Evolutionary conservation across 805 yeast genomes (phyloP).

Genomic region (Wickerhamomyces mucosus): DNA sequence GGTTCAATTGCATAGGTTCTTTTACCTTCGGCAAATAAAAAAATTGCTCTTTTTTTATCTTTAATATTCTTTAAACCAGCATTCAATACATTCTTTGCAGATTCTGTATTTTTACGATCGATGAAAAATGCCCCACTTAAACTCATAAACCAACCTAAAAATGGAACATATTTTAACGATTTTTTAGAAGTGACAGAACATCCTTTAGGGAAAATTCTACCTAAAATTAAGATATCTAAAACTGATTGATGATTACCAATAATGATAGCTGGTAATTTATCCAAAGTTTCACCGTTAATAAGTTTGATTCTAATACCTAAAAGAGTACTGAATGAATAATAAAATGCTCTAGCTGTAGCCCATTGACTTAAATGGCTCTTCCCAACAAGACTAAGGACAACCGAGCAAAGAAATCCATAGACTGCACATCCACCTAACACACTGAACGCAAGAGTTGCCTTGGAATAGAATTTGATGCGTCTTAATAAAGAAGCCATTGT

Average conservation of each 20-base stretch:
- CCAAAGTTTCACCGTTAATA: slow-evolving; percentile 52
- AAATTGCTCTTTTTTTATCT: slow-evolving; percentile 59
- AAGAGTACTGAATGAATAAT: slow-evolving; percentile 44
- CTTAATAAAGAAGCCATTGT: slow-evolving; percentile 1
- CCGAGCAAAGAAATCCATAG: slow-evolving; percentile 73
- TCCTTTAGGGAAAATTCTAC: slow-evolving; percentile 75
- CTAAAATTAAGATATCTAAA: slow-evolving; percentile 74
- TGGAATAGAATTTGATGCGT: slow-evolving; percentile 41
- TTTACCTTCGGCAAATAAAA: slow-evolving; percentile 96
- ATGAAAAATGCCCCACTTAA: slow-evolving; percentile 86
- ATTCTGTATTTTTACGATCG: slow-evolving; percentile 68
- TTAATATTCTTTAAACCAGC: slow-evolving; percentile 57
- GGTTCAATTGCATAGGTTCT: slow-evolving; percentile 69
- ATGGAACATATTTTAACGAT: slow-evolving; percentile 74
- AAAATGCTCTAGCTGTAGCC: slow-evolving; percentile 80
- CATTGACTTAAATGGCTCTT: slow-evolving; percentile 79
- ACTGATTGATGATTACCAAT: slow-evolving; percentile 89
- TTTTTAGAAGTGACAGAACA: slow-evolving; percentile 91
- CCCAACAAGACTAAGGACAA: slow-evolving; percentile 55
- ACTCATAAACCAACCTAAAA: slow-evolving; percentile 95
- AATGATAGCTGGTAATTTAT: slow-evolving; percentile 62
- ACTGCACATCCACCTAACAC: slow-evolving; percentile 51
- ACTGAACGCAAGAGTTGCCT: slow-evolving; percentile 43
- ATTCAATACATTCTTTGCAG: slow-evolving; percentile 68
- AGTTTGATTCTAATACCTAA: slow-evolving; percentile 67